These are phyloP conservation scores for Dactylellina haptotyla DNA, from an alignment of 2,329 filamentous ascomycete species.

Conservation along the genomic window DNA sequence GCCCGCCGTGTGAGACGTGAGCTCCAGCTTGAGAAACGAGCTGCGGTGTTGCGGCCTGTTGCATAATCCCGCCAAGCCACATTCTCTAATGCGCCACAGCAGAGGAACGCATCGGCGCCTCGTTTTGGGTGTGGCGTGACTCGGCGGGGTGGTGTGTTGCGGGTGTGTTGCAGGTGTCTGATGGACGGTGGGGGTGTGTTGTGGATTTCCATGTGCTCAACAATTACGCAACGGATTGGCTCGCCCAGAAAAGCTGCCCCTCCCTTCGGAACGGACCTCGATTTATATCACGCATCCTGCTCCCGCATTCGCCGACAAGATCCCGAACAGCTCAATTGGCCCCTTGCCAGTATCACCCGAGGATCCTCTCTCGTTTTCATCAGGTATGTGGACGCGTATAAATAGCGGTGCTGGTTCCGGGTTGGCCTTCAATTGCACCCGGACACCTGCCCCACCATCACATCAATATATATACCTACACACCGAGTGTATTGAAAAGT, in stretches of 20 bases:
- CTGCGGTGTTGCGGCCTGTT: conserved; percentile 1
- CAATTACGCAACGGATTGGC: not conserved
- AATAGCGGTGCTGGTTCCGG: too few relatives aligned
- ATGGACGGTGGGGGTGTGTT: not conserved
- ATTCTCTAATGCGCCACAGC: not conserved
- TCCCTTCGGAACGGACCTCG: not conserved
- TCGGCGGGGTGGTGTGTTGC: not conserved
- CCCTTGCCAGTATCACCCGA: not conserved
- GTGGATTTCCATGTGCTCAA: not conserved
- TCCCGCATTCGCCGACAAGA: not conserved
- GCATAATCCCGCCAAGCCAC: not conserved
- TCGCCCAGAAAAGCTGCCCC: not conserved
- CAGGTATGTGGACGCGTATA: too few relatives aligned
- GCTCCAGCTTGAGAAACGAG: too few relatives aligned
- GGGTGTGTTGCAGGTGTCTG: not conserved
- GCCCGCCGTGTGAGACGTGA: too few relatives aligned
- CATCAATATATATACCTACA: not conserved
- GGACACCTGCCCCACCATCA: too few relatives aligned
- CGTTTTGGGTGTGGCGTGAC: conserved; percentile 4
- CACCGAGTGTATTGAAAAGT: too few relatives aligned
- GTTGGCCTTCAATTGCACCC: too few relatives aligned
- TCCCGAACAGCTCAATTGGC: not conserved
- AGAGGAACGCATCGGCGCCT: too few relatives aligned
- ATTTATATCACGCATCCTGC: not conserved
- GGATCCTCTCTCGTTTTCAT: not conserved